Conservation (phyloP, 1,139 yeast genomes). For the Suhomyces ambrosiae region DNA sequence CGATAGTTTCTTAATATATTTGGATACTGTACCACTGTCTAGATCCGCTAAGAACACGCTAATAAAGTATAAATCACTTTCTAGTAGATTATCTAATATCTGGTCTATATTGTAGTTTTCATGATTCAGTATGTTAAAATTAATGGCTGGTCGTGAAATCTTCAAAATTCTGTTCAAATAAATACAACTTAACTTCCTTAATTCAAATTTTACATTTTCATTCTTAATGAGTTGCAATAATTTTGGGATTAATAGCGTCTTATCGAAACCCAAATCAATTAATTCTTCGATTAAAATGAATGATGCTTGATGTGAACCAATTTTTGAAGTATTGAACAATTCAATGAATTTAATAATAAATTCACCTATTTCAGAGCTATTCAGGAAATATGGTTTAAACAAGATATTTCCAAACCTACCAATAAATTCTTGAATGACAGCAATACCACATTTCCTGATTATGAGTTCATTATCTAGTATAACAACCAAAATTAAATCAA, state of each 20-base stretch:
- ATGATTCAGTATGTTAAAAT: background rate
- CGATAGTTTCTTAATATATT: conserved; percentile 1
- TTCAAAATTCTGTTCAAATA: conserved; percentile 8
- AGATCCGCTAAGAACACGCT: conserved; percentile 22
- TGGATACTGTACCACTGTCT: background rate
- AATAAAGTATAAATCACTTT: conserved; percentile 20
- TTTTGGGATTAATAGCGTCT: conserved; percentile 28
- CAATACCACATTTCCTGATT: conserved; percentile 79
- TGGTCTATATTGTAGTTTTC: background rate
- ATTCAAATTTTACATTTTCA: conserved; percentile 36
- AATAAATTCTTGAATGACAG: conserved; percentile 81
- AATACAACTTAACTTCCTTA: conserved; percentile 31
- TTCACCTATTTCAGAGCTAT: conserved; percentile 29
- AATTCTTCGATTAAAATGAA: conserved; percentile 25
- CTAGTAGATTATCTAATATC: conserved; percentile 1
- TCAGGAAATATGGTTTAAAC: conserved; percentile 21
- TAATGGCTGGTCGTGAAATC: background rate
- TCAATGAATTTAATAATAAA: conserved; percentile 59
- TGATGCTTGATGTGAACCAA: conserved; percentile 26
- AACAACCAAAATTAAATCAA: conserved; percentile 52
- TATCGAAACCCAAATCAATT: conserved; percentile 32
- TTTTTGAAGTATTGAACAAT: conserved; percentile 31
- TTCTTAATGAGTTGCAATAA: conserved; percentile 28
- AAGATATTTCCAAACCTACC: conserved; percentile 65
- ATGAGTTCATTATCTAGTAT: conserved; percentile 75